These are phyloP conservation scores for Epichloe sylvatica DNA, from an alignment of 2,329 filamentous ascomycete genomes.

Conservation along the genomic window DNA sequence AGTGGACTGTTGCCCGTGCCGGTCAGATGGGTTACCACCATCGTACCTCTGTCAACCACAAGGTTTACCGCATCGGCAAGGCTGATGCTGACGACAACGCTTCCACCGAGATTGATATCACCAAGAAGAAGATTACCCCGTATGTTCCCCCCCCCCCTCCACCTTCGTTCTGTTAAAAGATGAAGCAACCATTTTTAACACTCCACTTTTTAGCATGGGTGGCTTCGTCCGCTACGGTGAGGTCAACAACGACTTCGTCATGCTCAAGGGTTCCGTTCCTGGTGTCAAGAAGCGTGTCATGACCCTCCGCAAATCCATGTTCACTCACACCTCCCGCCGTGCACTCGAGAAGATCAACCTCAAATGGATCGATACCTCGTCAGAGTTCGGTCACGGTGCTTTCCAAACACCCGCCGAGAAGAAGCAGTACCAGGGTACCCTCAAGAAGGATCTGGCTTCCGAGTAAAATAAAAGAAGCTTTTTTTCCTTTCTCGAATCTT, in stretches of 20 bases:
- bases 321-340: constrained; percentile 87
- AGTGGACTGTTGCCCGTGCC: constrained; percentile 99
- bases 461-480: constrained; percentile 23
- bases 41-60: constrained; percentile 99
- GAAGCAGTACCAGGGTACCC: constrained; percentile 89
- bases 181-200: constrained; percentile 15
- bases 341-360: constrained; percentile 98
- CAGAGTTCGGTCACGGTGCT: constrained; percentile 99
- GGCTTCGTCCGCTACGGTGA: constrained; percentile 99
- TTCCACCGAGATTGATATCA: constrained; percentile 87
- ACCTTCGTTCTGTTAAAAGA: neutral
- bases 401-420: constrained; percentile 99
- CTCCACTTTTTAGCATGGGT: constrained; percentile 55
- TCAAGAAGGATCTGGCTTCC: constrained; percentile 85
- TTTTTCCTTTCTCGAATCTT: constrained; percentile 27
- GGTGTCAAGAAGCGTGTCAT: constrained; percentile 99
- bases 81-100: constrained; percentile 81
- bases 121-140: constrained; percentile 99
- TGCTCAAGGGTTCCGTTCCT: constrained; percentile 94
- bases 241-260: constrained; percentile 97
- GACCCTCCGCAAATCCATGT: constrained; percentile 98
- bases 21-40: constrained; percentile 99
- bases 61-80: constrained; percentile 98
- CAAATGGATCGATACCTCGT: constrained; percentile 99
- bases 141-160: constrained; percentile 53